Evolutionary conservation across 345 rosid genomes (phyloP), one percentile per base, ranked within the genome.

Genomic region (Acer saccharum): DNA sequence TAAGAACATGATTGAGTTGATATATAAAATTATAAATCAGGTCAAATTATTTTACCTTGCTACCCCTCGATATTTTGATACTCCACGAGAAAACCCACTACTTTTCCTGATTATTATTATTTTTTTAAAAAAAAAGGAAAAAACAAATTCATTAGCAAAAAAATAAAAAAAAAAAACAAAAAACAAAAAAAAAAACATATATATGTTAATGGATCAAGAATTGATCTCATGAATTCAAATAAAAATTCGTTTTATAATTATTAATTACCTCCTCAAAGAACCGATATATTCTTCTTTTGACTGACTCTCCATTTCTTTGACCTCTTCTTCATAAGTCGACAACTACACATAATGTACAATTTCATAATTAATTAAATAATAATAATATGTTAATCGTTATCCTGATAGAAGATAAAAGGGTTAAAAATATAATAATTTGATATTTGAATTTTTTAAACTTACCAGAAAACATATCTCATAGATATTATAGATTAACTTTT

Each of bases 21-120:
- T 35, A 35, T 35, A 35, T 35, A 29, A 29, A 29, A 29, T 29
- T 29, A 29, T 29, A 35, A 35, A 35, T 35, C 39, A 35, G 3
- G 39, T 35, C 39, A 35, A 35, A 35, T 35, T 35, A 35, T 35
- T 54, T 16, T 89, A 95, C 99, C 97, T 92, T 35, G 99, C 98
- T 1, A 96, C 98, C 1, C 98, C 99, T 89, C 99, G 86, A 60
- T 90, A 96, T 77, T 96, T 96, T 4, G 99, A 96, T 18, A 92
- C 97, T 13, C 99, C 97, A 4, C 98, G 98, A 61, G 98, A 94
- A 73, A 96, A 96, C 65, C 99, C 98, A 82, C 94, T 96, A 75
- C 98, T 94, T 81, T 94, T 96, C 73, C 99, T 96, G 86, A 72
- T 21, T 63, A n/a, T n/a, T n/a, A n/a, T n/a, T n/a, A n/a, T 72